These are phyloP conservation scores for Hymenoscyphus fructigenus DNA, from an alignment of 2,329 filamentous ascomycete species.

Conservation along the genomic window DNA sequence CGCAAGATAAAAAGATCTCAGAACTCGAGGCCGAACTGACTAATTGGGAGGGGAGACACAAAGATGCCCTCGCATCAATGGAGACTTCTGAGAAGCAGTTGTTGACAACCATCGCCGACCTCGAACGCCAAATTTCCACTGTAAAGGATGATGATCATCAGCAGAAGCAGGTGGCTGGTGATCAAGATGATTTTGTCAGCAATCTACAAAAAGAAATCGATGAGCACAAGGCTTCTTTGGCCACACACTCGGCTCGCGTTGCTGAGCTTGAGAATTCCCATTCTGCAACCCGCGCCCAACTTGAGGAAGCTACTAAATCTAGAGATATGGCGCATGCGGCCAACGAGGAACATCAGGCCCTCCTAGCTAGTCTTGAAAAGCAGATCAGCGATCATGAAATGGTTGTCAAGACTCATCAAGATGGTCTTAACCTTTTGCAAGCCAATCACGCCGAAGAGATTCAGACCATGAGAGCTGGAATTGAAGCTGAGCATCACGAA, in stretches of 20 bases:
- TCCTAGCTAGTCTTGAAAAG: conserved; percentile 54
- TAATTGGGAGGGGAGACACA: conserved; percentile 75
- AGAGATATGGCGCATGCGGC: conserved; percentile 50
- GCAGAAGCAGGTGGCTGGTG: conserved; percentile 49
- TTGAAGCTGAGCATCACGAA: conserved; percentile 56
- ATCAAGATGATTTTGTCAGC: conserved; percentile 59
- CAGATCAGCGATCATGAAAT: conserved; percentile 61
- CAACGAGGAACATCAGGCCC: conserved; percentile 41
- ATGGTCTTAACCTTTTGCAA: conserved; percentile 50
- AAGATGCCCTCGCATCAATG: conserved; percentile 67
- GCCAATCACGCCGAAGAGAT: conserved; percentile 52
- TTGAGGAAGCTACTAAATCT: conserved; percentile 64
- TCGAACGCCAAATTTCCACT: conserved; percentile 59
- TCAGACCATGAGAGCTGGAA: conserved; percentile 46
- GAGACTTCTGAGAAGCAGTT: conserved; percentile 72
- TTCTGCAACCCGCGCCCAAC: conserved; percentile 60
- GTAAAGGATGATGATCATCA: conserved; percentile 46
- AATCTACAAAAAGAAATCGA: conserved; percentile 73
- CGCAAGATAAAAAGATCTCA: conserved; percentile 45
- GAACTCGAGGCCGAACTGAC: conserved; percentile 70
- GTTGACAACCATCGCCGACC: conserved; percentile 66
- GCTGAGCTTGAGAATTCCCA: conserved; percentile 74
- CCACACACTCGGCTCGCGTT: conserved; percentile 66
- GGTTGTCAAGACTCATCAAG: conserved; percentile 54
- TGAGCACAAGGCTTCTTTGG: conserved; percentile 74